Conservation (phyloP, 2,329 filamentous ascomycete species). For the Colletotrichum paranaense region DNA sequence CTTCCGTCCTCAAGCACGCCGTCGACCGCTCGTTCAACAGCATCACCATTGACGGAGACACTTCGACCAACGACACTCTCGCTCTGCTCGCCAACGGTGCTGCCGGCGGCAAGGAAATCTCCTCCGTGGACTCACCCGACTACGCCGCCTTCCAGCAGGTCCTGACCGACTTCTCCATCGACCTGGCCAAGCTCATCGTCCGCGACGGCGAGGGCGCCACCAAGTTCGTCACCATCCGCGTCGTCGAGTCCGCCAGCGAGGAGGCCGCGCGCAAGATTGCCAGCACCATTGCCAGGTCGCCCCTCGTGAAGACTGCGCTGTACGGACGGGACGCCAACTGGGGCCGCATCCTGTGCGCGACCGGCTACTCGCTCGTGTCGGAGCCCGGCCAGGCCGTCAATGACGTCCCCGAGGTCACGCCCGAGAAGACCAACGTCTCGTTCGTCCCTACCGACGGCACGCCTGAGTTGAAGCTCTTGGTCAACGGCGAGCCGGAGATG, state of each 20-base stretch:
- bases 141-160: conserved; percentile 77
- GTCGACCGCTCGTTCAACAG: conserved; percentile 92
- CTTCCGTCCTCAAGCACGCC: conserved; percentile 76
- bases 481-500: conserved; percentile 82
- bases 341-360: conserved; percentile 95
- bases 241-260: conserved; percentile 78
- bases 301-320: conserved; percentile 95
- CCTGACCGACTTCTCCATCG: conserved; percentile 81
- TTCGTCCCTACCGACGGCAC: conserved; percentile 84
- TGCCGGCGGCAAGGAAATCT: conserved; percentile 77
- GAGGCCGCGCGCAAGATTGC: conserved; percentile 82
- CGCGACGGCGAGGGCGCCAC: conserved; percentile 97
- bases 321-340: conserved; percentile 99
- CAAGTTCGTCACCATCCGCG: conserved; percentile 95
- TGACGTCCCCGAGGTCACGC: conserved; percentile 73
- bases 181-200: conserved; percentile 92
- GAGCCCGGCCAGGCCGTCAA: conserved; percentile 67
- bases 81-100: conserved; percentile 96
- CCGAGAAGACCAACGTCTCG: conserved; percentile 79
- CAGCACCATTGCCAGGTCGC: conserved; percentile 88
- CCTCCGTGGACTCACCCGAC: conserved; percentile 65
- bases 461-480: conserved; percentile 78
- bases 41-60: conserved; percentile 97
- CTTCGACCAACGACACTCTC: conserved; percentile 96
- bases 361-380: conserved; percentile 80